Conservation (phyloP, 805 yeast species). For the Metschnikowia similis region DNA sequence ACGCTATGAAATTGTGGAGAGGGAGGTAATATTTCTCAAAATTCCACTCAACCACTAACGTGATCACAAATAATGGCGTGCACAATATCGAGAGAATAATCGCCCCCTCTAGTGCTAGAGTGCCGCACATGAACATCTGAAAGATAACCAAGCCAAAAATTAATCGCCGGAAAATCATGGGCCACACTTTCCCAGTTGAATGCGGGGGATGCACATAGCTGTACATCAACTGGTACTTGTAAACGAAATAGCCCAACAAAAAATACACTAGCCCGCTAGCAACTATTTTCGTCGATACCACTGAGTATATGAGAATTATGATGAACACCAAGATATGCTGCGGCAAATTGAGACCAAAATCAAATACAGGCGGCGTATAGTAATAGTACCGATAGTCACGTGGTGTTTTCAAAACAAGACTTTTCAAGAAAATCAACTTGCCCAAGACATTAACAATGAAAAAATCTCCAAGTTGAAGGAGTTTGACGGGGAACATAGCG, state of each 20-base stretch:
- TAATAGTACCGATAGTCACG: constrained; percentile 48
- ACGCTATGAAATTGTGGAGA: constrained; percentile 50
- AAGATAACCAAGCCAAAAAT: constrained; percentile 52
- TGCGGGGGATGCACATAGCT: constrained; percentile 62
- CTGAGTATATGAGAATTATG: constrained; percentile 55
- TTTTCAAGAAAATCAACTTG: constrained; percentile 36
- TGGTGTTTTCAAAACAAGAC: constrained; percentile 43
- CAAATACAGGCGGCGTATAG: constrained; percentile 56
- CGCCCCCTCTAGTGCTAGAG: constrained; percentile 57
- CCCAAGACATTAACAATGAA: constrained; percentile 40
- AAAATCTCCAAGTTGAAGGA: constrained; percentile 54
- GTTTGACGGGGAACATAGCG: constrained; percentile 57
- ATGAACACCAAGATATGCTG: constrained; percentile 58
- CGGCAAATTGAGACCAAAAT: constrained; percentile 58
- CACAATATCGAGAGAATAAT: constrained; percentile 45
- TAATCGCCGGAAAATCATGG: constrained; percentile 53
- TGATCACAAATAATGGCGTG: constrained; percentile 46
- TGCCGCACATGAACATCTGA: constrained; percentile 62
- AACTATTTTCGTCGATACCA: constrained; percentile 56
- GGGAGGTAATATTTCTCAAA: constrained; percentile 55
- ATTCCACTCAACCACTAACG: constrained; percentile 43
- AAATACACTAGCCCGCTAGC: constrained; percentile 57
- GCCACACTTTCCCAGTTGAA: constrained; percentile 67
- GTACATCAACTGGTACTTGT: constrained; percentile 58
- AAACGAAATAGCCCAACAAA: constrained; percentile 52